Base-by-base conservation (phyloP, 2,329 filamentous ascomycete species). In the Epichloe aotearoae region DNA sequence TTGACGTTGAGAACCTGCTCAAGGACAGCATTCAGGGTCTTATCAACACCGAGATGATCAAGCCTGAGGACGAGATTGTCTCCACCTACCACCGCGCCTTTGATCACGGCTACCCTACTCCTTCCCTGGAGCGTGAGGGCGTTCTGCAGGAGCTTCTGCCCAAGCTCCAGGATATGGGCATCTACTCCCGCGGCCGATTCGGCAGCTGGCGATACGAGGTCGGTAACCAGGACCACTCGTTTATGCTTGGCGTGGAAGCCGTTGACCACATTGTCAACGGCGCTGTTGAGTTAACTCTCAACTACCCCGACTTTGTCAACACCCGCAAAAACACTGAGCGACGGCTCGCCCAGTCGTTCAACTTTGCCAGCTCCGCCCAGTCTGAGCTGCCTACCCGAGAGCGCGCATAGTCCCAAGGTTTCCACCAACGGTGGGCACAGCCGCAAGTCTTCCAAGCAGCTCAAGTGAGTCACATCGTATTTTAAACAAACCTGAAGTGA, bases 31-130 rank as follows among this genome's bases (percentile, higher is more conserved):
- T 98, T 67, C 86, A 95, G 73, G 93, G 93, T 64, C 84, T 97
- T 47, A 79, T 98, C 77, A 97, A 96, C 80, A 98, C 93, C 17
- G 86, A 95, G 59, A 95, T 98, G 88, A 83, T 98, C 71, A 82
- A 84, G 71, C 76, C 91, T 50, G 77, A 79, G 50, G 93, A 97
- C 63, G 91, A 96, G 75, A 95, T 98, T 58, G 89, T 98, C 62
- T 95, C 89, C 48, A 96, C 90, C 58, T 98, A 98, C 77, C 88
- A 96, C 80, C 88, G 93, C 71, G 83, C 86, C 70, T 98, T 98
- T 71, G 87, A 96, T 69, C 93, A 97, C 76, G 93, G 93, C 59
- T 98, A 98, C 77, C 93, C 93, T 55, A 98, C 93, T 15, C 93
- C 93, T 30, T 80, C 85, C 36, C 82, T 98, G 40, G 93, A 97